These are phyloP conservation scores for Adansonia rubrostipa DNA, from an alignment of 441 rosid genomes.

Conservation along the genomic window DNA sequence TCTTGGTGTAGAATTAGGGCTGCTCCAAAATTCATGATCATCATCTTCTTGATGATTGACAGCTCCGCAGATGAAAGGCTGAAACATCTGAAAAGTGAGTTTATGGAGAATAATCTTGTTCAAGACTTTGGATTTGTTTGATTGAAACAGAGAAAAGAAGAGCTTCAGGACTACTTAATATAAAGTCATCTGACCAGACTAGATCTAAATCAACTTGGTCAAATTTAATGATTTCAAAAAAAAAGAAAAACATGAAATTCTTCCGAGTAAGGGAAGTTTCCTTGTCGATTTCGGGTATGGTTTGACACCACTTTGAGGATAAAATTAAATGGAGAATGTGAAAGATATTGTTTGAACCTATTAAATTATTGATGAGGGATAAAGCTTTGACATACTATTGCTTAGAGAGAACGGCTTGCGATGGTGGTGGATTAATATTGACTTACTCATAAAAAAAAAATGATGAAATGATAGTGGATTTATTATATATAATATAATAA, in stretches of 20 bases:
- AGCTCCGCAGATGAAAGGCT: slow-evolving; percentile 43
- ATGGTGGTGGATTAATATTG: neutral
- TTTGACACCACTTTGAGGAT: slow-evolving; percentile 32
- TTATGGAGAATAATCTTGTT: neutral
- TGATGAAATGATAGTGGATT: neutral
- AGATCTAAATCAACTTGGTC: neutral
- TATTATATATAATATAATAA: neutral
- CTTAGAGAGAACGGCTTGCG: too few relatives aligned
- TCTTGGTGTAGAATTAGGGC: slow-evolving; percentile 41
- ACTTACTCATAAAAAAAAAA: neutral
- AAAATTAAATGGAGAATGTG: neutral
- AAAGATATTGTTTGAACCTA: neutral
- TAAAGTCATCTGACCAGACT: neutral
- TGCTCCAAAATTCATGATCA: slow-evolving; percentile 29
- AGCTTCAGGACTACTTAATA: neutral
- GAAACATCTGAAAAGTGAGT: slow-evolving; percentile 39
- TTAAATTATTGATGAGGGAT: neutral
- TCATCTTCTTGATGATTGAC: slow-evolving; percentile 36
- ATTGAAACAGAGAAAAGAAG: slow-evolving; percentile 1
- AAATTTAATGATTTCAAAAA: neutral
- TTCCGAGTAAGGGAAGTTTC: slow-evolving; percentile 35
- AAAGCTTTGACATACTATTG: neutral
- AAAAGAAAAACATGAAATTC: neutral
- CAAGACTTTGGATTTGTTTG: neutral
- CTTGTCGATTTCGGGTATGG: slow-evolving; percentile 23